Percentiles rank a stretch among this genome's conserved stretches.
phyloP scores from a whole-genome alignment of 257 asterid species.

The Salvia hispanica region DNA sequence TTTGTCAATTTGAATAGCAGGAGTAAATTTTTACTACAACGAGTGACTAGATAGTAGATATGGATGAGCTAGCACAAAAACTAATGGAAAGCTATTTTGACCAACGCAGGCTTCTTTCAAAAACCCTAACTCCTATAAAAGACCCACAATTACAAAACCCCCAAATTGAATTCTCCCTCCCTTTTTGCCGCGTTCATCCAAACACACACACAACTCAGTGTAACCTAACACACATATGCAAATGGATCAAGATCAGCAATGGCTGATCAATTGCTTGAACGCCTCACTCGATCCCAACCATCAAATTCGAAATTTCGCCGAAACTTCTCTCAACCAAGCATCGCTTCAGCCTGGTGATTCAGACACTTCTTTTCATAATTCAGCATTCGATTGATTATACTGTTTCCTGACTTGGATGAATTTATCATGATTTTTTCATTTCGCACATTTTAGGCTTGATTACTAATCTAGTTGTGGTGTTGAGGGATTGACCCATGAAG shows the following conservation, averaged over 20 bases:
- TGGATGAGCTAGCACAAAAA: not conserved
- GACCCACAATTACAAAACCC: constrained; percentile 43
- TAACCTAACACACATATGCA: not conserved
- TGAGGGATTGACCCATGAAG: not conserved
- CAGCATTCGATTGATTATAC: not conserved
- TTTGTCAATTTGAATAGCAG: too few species aligned
- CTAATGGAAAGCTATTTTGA: not conserved
- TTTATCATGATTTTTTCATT: not conserved
- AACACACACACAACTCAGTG: constrained; percentile 11
- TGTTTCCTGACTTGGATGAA: not conserved
- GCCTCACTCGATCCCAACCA: constrained; percentile 86
- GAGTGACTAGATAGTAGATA: too few species aligned
- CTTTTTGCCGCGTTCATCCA: constrained; percentile 35
- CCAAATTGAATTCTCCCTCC: constrained; percentile 49
- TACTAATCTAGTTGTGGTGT: not conserved
- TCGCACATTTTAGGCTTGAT: not conserved
- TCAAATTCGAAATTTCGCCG: constrained; percentile 81
- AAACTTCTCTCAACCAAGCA: constrained; percentile 88
- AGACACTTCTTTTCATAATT: not conserved
- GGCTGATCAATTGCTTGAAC: constrained; percentile 85
- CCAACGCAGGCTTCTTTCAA: constrained; percentile 12
- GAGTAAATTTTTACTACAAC: too few species aligned
- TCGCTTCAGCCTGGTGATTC: constrained; percentile 74
- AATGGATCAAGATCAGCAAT: constrained; percentile 79
- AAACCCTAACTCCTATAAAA: constrained; percentile 57